These are phyloP conservation scores for Cutaneotrichosporon dermatis DNA, from an alignment of 1,284 basidiomycete genomes.

Conservation along the genomic window DNA sequence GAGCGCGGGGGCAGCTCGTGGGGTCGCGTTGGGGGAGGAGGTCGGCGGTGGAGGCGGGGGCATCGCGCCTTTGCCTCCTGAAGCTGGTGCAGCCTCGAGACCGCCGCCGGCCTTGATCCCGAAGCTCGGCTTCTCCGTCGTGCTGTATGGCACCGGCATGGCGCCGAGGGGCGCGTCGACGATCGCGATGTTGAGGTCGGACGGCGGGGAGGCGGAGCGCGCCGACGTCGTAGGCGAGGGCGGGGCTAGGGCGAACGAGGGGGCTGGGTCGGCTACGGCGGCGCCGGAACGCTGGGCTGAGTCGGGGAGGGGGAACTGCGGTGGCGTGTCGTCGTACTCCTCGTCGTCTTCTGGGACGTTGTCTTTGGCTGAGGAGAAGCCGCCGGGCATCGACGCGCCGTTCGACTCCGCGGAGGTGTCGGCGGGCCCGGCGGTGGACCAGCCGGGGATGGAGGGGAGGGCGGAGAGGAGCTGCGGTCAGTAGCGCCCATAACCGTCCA, in stretches of 20 bases:
- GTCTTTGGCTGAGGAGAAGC: neutral
- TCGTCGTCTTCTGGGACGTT: conserved; percentile 9
- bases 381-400: neutral
- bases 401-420: no score
- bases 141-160: conserved; percentile 42
- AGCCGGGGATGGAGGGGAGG: conserved; percentile 12
- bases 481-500: no score
- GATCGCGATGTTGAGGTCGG: conserved; percentile 44
- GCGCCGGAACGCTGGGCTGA: conserved; percentile 70
- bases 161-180: conserved; percentile 40
- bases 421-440: neutral
- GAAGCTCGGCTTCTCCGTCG: conserved; percentile 35
- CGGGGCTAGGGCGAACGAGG: conserved; percentile 47
- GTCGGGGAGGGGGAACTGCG: conserved; percentile 73
- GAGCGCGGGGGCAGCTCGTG: no score
- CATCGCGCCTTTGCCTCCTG: neutral
- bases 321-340: conserved; percentile 62
- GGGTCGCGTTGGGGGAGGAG: no score
- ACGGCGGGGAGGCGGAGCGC: conserved; percentile 52
- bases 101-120: conserved; percentile 37
- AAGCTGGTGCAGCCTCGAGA: neutral
- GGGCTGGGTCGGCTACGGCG: conserved; percentile 27
- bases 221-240: conserved; percentile 57
- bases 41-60: neutral
- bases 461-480: conserved; percentile 9